These are phyloP conservation scores for Pythium rishiriense DNA, from an alignment of 352 stramenopile species.

Conservation along the genomic window DNA sequence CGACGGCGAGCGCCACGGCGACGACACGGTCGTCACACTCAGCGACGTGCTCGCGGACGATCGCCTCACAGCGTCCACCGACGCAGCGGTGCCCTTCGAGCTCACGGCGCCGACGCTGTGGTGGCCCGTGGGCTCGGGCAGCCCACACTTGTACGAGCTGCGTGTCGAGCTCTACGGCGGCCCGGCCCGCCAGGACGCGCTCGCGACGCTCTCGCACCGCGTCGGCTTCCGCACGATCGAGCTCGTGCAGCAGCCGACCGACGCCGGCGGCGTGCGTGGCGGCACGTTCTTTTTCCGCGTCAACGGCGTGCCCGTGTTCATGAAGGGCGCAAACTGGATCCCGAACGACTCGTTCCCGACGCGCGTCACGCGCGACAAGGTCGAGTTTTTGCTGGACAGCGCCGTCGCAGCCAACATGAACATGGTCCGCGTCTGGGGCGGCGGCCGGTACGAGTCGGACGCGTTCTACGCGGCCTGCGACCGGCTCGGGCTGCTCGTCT, in stretches of 20 bases:
- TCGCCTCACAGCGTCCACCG: neutral
- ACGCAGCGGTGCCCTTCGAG: constrained; percentile 12
- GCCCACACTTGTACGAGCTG: constrained; percentile 63
- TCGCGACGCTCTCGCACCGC: constrained; percentile 34
- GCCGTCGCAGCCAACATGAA: constrained; percentile 78
- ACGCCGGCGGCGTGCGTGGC: constrained; percentile 41
- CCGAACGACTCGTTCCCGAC: constrained; percentile 77
- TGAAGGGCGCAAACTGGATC: constrained; percentile 84
- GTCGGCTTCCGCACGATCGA: constrained; percentile 63
- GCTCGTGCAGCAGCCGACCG: constrained; percentile 55
- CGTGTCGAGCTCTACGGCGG: constrained; percentile 32
- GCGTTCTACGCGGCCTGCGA: constrained; percentile 83
- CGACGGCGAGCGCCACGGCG: constrained; percentile 33
- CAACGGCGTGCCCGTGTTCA: constrained; percentile 64
- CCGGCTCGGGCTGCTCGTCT: constrained; percentile 82
- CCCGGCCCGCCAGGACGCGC: neutral
- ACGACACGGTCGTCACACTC: neutral
- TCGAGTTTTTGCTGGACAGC: constrained; percentile 56
- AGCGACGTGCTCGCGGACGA: neutral
- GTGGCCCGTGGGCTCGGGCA: constrained; percentile 69
- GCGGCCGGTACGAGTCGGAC: constrained; percentile 84
- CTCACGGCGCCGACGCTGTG: constrained; percentile 49
- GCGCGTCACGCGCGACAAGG: constrained; percentile 35
- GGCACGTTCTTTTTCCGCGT: constrained; percentile 79
- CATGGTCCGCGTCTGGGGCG: constrained; percentile 89